Base-by-base conservation (phyloP, 495 filamentous ascomycete species). In the Hypomontagnella monticulosa region DNA sequence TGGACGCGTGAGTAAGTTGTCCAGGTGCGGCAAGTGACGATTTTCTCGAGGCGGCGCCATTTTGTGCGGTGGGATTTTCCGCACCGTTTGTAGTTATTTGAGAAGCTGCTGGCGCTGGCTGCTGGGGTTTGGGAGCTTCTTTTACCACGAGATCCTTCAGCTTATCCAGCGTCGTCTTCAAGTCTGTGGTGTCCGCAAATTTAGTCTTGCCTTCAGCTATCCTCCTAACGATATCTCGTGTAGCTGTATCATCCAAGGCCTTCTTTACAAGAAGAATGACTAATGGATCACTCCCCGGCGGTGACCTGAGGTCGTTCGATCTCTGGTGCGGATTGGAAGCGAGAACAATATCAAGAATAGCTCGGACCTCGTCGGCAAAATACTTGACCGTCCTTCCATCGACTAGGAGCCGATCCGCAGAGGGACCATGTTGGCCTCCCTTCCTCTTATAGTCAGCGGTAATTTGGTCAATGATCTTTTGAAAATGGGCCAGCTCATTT, bases 401-500 rank as follows among this genome's bases (percentile, higher is more conserved):
- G 0, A 81, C 76, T 5, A 81, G 52, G 14, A 82, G 66, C 54
- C 74, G 70, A 38, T 82, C 81, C 2, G 78, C 76, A 3, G 79
- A 78, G 5, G 79, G 79, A 1, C 74, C 79, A 14, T 77, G 72
- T 15, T 74, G 70, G 4, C 58, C 68, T 2, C 79, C 76, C 11
- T 78, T 81, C 16, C 69, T 76, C 62, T 79, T 81, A 60, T 76
- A 80, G 52, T 83, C 80, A 4, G 71, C 83, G 38, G 92, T 93
- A 32, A 99, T 87, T 50, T 93, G 89, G 70, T 97, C 91, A 61
- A 99, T 98, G 53, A 98, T 93, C 46, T 83, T 80, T 73, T 99
- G 96, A 71, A 99, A 99, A 59, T 88, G 84, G 57, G 89, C 89
- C 11, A 99, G 82, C 67, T 98, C 92, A 32, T 89, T 84, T 49